Evolutionary conservation across 2,329 filamentous ascomycete species (phyloP), one percentile per base, ranked within the genome.

Genomic region (Xylaria sp.): DNA sequence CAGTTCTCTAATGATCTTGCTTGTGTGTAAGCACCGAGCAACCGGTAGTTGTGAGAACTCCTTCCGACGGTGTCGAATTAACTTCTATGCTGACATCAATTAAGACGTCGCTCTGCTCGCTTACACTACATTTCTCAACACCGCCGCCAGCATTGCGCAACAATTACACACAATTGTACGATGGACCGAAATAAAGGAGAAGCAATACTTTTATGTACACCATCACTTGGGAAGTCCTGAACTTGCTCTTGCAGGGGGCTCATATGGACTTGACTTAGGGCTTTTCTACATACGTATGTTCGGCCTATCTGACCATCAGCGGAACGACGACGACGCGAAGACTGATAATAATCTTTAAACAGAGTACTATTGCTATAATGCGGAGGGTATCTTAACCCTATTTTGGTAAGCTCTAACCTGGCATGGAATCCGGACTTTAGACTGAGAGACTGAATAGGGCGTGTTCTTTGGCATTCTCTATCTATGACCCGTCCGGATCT

Each of bases 341-440:
- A 10, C 20, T 41, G 9, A 57, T 52, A 4, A 37, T 18, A 3
- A 15, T 61, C 69, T 46, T 0, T 0, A 18, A 18, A 5, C 0
- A 86, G 84, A 86, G 73, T 85, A 82, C 59, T 86, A 85, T 68
- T 80, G 79, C 37, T 86, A 86, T 72, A 86, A 84, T 75, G 82
- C 83, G n/a, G 83, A 85, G 74, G 78, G 82, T 9, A 75, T 85
- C 37, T 78, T 85, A 41, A 78, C 83, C 6, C 75, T 85, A 6
- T 85, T 83, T 64, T 87, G 85, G 84, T 84, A 75, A 60, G 76
- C 69, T 25, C 8, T 12, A n/a, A 15, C n/a, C n/a, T 8, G 3
- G 28, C 1, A 9, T 54, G 23, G 9, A 10, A 32, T 23, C 12
- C 18, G 5, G 13, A 32, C 13, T 10, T 25, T 41, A 23, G 20